Evolutionary conservation across 768 basidiomycete species (phyloP).

Genomic region (Tricholoma flavovirens): DNA sequence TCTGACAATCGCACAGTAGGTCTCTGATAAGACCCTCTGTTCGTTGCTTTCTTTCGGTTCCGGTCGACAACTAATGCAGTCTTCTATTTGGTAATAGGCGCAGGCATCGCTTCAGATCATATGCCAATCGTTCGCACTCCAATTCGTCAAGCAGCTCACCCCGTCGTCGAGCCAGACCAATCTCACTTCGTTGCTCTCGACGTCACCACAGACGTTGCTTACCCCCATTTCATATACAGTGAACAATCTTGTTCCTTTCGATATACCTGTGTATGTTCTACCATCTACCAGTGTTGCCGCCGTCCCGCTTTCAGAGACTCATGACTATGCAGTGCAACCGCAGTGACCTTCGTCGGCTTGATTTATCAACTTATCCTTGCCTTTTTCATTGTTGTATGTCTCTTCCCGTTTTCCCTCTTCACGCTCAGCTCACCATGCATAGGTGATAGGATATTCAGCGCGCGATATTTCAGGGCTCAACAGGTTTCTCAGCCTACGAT

Average conservation of each 20-base stretch:
- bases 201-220: slow-evolving; percentile 36
- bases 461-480: slow-evolving; percentile 27
- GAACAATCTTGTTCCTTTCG: slow-evolving; percentile 41
- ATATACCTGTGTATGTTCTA: slow-evolving; percentile 35
- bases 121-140: slow-evolving; percentile 23
- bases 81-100: slow-evolving; percentile 17
- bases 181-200: slow-evolving; percentile 30
- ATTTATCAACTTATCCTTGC: slow-evolving; percentile 28
- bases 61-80: background rate
- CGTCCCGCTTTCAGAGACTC: background rate
- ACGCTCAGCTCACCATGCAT: background rate
- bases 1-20: slow-evolving; percentile 17
- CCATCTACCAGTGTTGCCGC: background rate
- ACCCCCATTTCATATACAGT: slow-evolving; percentile 21
- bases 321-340: slow-evolving; percentile 24
- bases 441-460: slow-evolving; percentile 29
- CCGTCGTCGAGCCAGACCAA: slow-evolving; percentile 11
- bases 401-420: background rate
- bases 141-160: slow-evolving; percentile 17
- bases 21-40: slow-evolving; percentile 28
- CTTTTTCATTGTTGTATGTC: slow-evolving; percentile 24
- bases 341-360: slow-evolving; percentile 32
- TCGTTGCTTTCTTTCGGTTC: background rate
- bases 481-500: slow-evolving; percentile 20
- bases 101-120: slow-evolving; percentile 30